Base-by-base conservation (phyloP, 257 asterid species). In the Eustoma russellianum region DNA sequence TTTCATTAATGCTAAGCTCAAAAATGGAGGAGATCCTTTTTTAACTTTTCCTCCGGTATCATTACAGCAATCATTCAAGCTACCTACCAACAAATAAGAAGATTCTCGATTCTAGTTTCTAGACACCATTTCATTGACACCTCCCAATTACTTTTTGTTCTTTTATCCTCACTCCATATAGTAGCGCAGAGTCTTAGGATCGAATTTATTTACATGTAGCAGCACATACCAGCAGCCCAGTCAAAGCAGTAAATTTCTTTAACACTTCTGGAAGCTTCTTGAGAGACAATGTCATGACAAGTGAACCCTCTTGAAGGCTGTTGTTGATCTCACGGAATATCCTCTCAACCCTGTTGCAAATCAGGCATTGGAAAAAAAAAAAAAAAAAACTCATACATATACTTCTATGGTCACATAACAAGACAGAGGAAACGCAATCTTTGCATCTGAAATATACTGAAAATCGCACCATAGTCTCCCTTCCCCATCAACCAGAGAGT, bases 401-500 rank as follows among this genome's bases (percentile, higher is more conserved):
- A 35, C 1, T 24, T 46, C 18, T 13, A 62, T 46, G 46, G 11
- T 33, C 24, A 56, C 15, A 16, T 19, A 7, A 28, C 12, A 53
- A 44, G 41, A 33, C 30, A 49, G 38, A 33, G 49, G 12, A 43
- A 43, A 48, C 15, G 9, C 2, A 9, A 41, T 30, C 52, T 46
- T 12, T 24, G 30, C 30, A 52, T 58, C 53, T 40, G 17, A 57
- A 60, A 17, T 10, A 18, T 1, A 33, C 30, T 51, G 52, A 56
- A 48, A 64, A 59, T 17, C 66, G 49, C 55, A 91, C 98, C 98
- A 92, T 58, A 79, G 95, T 65, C 85, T 75, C 69, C 98, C 98
- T 65, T 88, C 98, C 72, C 95, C 97, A 68, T 88, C 98, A 68
- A 81, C 94, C 60, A 92, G 76, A 60, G 98, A 76, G 64, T 78